Base-by-base conservation (phyloP, 1,284 basidiomycete species). In the Trichosporon inkin region DNA sequence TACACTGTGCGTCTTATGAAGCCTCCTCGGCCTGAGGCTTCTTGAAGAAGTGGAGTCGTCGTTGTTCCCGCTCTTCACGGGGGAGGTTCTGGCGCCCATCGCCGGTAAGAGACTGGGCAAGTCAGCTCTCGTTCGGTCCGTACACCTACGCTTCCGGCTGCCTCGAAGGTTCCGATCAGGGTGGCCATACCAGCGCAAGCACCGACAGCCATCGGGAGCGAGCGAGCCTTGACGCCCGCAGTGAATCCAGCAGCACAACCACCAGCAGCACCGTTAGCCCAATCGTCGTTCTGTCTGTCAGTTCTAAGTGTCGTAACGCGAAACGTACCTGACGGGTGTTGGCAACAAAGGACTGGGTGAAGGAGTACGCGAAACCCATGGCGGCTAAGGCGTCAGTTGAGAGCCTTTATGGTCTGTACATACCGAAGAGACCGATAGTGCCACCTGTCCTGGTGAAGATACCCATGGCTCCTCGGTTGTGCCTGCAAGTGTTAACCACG, bases 241-340 rank as follows among this genome's bases (percentile, higher is more conserved):
- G 96, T 80, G 77, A 96, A 90, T 53, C 93, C 93, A 58, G 92
- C 92, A 54, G 92, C 93, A 79, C 93, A 96, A 59, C 89, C 93
- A 64, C 90, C 93, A 56, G 85, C 85, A 53, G 88, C 89, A 58
- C 89, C 88, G 73, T 94, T 97, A 69, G 90, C 73, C 36, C 88
- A 81, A 74, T 96, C 93, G 67, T 92, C 83, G 68, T 84, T 88
- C 79, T 78, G 62, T 32, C 16, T 2, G 56, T 57, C 20, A 58
- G 56, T 34, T 28, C 14, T n/a, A 24, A 28, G 16, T n/a, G 16
- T 2, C 8, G n/a, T 28, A 6, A 17, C 22, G 24, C 10, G 47
- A 6, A 56, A 38, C 72, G 36, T 56, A 78, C 76, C 68, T 87
- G 82, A 58, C 93, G 84, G 63, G 85, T 79, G 79, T 97, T 97